Conservation (phyloP, 345 rosid genomes). For the Nasturtium officinale region DNA sequence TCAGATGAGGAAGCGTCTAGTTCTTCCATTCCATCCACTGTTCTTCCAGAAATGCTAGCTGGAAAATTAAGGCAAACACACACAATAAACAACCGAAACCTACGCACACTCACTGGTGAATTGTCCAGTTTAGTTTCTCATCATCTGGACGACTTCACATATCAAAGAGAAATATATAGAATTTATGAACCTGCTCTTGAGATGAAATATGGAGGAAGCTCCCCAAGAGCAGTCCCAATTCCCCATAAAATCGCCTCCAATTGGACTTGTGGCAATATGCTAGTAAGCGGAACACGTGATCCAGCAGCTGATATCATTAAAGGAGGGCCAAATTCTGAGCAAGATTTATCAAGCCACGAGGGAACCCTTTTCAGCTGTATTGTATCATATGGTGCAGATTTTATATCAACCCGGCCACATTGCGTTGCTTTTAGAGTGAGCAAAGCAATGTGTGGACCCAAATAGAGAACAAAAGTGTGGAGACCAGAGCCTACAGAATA, state of each 20-base stretch:
- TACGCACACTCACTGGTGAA: not conserved
- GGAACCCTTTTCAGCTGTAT: constrained; percentile 49
- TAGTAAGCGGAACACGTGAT: constrained; percentile 77
- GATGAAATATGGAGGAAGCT: constrained; percentile 99
- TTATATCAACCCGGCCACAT: constrained; percentile 70
- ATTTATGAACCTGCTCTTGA: constrained; percentile 80
- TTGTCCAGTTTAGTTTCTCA: not conserved
- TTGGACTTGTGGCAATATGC: constrained; percentile 73
- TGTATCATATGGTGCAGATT: constrained; percentile 94
- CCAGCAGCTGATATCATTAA: constrained; percentile 58
- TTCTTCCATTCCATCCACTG: constrained; percentile 66
- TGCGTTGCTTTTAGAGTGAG: constrained; percentile 91
- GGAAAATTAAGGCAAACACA: constrained; percentile 31
- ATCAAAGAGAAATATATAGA: not conserved
- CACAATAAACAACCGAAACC: not conserved
- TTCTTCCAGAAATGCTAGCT: constrained; percentile 79
- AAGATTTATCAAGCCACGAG: constrained; percentile 91
- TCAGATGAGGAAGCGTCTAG: constrained; percentile 66
- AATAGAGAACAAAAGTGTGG: constrained; percentile 95
- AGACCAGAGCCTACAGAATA: constrained; percentile 83
- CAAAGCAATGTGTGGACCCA: constrained; percentile 93
- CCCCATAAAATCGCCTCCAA: constrained; percentile 95
- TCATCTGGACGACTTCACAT: not conserved
- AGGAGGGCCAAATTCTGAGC: constrained; percentile 83
- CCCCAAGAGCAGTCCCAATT: constrained; percentile 96